A percentile compares a stretch with the other conserved stretches of the same genome.
phyloP scores from a whole-genome alignment of 176 grass and related monocot species.

The Oryza glaberrima region DNA sequence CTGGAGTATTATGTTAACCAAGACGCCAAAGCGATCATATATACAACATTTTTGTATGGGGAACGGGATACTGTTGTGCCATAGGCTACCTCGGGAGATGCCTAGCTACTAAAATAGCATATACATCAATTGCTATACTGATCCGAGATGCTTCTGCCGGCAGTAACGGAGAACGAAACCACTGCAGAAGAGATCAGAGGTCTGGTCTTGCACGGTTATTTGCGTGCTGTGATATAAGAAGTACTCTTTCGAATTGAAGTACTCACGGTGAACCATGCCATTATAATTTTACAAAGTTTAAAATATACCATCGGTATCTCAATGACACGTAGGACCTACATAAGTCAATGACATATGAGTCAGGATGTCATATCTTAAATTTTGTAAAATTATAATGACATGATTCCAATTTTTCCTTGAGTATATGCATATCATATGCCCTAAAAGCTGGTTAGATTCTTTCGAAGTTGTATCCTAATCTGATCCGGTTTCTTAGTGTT shows the following conservation, averaged over 20 bases:
- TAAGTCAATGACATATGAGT: too few species aligned
- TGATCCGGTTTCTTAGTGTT: conserved; percentile 16
- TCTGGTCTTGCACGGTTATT: not conserved
- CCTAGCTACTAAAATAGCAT: not conserved
- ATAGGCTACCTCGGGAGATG: not conserved
- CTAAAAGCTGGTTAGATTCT: conserved; percentile 44
- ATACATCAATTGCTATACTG: not conserved
- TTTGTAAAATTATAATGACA: too few species aligned
- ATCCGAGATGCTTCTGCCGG: not conserved
- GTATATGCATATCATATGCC: conserved; percentile 7
- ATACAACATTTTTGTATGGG: not conserved
- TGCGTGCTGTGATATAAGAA: not conserved
- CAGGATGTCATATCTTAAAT: too few species aligned
- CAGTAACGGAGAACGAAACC: not conserved
- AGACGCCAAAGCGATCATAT: not conserved
- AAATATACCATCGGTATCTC: too few species aligned
- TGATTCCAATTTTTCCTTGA: too few species aligned
- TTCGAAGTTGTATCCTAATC: conserved; percentile 45
- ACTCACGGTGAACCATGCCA: too few species aligned
- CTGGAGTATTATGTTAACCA: not conserved
- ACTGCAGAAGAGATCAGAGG: not conserved
- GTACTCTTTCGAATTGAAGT: too few species aligned
- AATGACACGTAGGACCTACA: too few species aligned
- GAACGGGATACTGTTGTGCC: not conserved
- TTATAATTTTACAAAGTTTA: too few species aligned